These are phyloP conservation scores for Hysterium pulicare DNA, from an alignment of 2,329 filamentous ascomycete species.

Conservation along the genomic window DNA sequence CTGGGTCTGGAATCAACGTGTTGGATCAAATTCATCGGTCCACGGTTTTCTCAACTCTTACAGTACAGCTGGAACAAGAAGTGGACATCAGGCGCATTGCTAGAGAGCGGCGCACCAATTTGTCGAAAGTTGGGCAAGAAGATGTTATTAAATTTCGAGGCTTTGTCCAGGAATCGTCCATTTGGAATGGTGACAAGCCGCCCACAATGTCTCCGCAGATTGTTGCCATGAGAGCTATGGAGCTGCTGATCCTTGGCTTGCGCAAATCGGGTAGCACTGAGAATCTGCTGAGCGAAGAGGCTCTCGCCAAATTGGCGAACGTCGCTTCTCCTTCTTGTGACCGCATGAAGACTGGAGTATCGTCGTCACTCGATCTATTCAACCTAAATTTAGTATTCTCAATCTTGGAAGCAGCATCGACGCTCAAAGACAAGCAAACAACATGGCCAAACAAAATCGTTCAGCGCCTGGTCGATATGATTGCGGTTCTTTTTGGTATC, in stretches of 20 bases:
- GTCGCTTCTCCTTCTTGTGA: slow-evolving; percentile 32
- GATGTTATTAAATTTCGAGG: slow-evolving; percentile 55
- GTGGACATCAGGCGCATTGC: slow-evolving; percentile 60
- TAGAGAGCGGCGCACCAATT: slow-evolving; percentile 63
- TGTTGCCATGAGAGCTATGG: slow-evolving; percentile 62
- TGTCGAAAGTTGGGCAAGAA: slow-evolving; percentile 62
- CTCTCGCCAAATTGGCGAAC: slow-evolving; percentile 40
- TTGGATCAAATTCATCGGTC: slow-evolving; percentile 56
- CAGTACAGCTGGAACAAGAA: slow-evolving; percentile 51
- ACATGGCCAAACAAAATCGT: slow-evolving; percentile 47
- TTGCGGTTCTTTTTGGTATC: slow-evolving; percentile 26
- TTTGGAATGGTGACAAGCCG: slow-evolving; percentile 59
- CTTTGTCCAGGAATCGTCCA: slow-evolving; percentile 49
- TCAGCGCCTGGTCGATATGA: slow-evolving; percentile 49
- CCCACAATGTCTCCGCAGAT: slow-evolving; percentile 58
- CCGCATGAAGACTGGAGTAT: slow-evolving; percentile 14
- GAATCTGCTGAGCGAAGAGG: slow-evolving; percentile 43
- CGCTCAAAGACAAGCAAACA: slow-evolving; percentile 39
- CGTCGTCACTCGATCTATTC: slow-evolving; percentile 16
- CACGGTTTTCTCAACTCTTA: slow-evolving; percentile 54
- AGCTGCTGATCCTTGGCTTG: slow-evolving; percentile 54
- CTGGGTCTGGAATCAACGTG: slow-evolving; percentile 59
- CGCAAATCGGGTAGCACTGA: slow-evolving; percentile 47
- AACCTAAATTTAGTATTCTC: slow-evolving; percentile 45
- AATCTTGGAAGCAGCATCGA: slow-evolving; percentile 51